Evolutionary conservation across 257 asterid species (phyloP), one percentile per base, ranked within the genome.

Genomic region (Hygrophila difformis): DNA sequence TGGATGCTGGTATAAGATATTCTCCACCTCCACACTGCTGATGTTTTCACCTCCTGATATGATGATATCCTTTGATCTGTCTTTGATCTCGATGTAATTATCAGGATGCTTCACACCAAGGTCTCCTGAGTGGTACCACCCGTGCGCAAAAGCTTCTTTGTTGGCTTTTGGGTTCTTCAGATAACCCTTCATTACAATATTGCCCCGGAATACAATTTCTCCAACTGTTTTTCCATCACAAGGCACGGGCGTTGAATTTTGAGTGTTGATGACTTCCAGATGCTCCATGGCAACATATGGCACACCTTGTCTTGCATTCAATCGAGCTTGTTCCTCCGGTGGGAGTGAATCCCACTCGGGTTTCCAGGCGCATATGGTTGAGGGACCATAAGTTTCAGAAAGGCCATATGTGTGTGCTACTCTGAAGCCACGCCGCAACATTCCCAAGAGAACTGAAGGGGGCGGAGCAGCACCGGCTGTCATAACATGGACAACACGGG

Each of bases 401-500:
- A 87, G 94, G 19, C 97, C 97, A 26, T 87, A 87, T 17, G 97
- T 87, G 80, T 87, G 97, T 0, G 93, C 12, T 7, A 87, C 94
- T 53, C 82, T 77, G 51, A 87, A 87, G 52, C 97, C 97, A 45
- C 46, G 79, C 15, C 73, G 69, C 0, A 91, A 71, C 94, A 87
- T 87, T 55, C 87, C 87, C 10, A 55, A 66, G 16, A 87, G 91
- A 51, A 87, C 61, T 0, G 94, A 60, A 47, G 97, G 97, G 6
- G 97, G 94, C 1, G 97, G 97, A 21, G 97, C 93, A 3, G 97
- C 97, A 15, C 97, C 97, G 0, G 97, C 97, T 5, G 97, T 87
- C 94, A 84, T 87, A 24, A 87, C 97, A 4, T 77, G 76, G 51
- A 87, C 85, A 2, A 65, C 56, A 8, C 77, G 94, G 42, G 97